Base-by-base conservation (phyloP, 2,329 filamentous ascomycete genomes). In the Fusarium chuoi region DNA sequence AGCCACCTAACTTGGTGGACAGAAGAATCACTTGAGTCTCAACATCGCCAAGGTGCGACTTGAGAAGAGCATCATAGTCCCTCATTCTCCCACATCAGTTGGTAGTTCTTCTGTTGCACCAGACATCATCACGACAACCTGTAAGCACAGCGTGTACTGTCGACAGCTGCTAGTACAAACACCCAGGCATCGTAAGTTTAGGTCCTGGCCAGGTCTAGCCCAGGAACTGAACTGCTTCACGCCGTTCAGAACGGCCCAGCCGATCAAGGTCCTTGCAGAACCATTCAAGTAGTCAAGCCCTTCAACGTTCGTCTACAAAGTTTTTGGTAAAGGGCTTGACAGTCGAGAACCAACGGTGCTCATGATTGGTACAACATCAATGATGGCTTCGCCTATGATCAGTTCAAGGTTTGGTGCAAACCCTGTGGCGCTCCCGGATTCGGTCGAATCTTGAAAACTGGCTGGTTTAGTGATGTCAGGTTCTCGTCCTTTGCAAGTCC, bases 261-360 rank as follows among this genome's bases (percentile, higher is more conserved):
- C 54, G 52, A 84, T 85, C 18, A 83, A 83, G 45, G 69, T 84
- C 7, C 6, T 72, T n/a, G 38, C n/a, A n/a, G 44, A 24, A 28
- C 36, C 41, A 39, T 36, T 8, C 30, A 57, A 24, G 24, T 5
- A 24, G 38, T 36, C n/a, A 17, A 30, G 56, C 44, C 39, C 49
- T 76, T 89, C 33, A 84, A 83, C 57, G 76, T 84, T 39, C 77
- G 88, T 35, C 86, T 87, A 2, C n/a, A 20, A 41, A 52, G 18
- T 38, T 14, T 39, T 71, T 11, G n/a, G 52, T 12, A 38, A 11
- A 39, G 35, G 46, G 42, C 54, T 52, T 69, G 42, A 20, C 49
- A 66, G 49, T 49, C 33, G 36, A 64, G 30, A 28, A 55, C 62
- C 38, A 42, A 44, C 46, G 44, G 56, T 61, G 58, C 46, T 41